Evolutionary conservation across 257 asterid species (phyloP), one percentile per base, ranked within the genome.

Genomic region (Solanum megistacrolobum): DNA sequence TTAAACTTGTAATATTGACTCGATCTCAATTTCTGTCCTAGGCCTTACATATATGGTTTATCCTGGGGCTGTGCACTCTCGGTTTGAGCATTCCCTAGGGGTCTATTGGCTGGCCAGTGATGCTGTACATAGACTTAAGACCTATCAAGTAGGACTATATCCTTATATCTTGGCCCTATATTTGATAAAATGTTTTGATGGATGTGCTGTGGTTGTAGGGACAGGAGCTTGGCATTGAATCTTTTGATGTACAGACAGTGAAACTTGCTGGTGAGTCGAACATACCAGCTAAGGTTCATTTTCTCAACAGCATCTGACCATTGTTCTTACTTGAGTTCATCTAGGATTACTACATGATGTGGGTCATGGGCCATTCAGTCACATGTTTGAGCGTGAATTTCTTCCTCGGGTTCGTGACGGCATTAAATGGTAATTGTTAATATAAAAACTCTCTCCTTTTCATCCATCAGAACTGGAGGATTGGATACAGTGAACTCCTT

Each of bases 351-450:
- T 96, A 85, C 99, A 96, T 89, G 99, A 96, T 91, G 90, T 96
- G 88, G 99, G 99, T 75, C 99, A 96, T 89, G 99, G 99, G 83
- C 99, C 99, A 88, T 96, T 95, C 92, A 96, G 98, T 92, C 99
- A 96, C 93, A 92, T 88, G 94, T 96, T 96, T 92, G 98, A 96
- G 92, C 94, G 91, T 71, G 97, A 90, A 89, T 94, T 96, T 90
- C 91, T 95, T 88, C 98, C 98, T 13, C 90, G 91, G 90, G 96
- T 95, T 88, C 87, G 41, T 81, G 74, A 81, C 74, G 96, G 91
- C 88, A 71, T 66, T 79, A 91, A 93, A 89, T 96, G 99, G 98
- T 94, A 84, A 92, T 85, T 38, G 36, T 27, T 48, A 29, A 62
- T 29, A 11, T 38, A n/a, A 79, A 62, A n/a, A 76, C 86, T 62